These are phyloP conservation scores for Suaeda aralocaspica DNA, from an alignment of 148 eudicot genomes.

Conservation along the genomic window DNA sequence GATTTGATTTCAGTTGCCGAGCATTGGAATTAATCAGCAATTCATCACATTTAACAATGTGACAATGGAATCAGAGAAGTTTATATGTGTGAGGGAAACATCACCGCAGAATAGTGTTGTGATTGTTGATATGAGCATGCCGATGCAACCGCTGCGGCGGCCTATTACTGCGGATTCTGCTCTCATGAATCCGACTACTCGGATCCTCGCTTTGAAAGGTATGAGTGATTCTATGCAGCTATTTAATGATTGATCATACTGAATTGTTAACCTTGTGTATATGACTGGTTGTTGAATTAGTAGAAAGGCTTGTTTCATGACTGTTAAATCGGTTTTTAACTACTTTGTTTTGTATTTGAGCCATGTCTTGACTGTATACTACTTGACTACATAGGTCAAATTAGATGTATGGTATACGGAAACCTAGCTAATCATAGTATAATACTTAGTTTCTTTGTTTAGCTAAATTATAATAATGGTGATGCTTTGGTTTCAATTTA, in stretches of 20 bases:
- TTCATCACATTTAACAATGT: conserved; percentile 95
- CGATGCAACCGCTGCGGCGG: conserved; percentile 88
- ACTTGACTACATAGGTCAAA: too few relatives aligned
- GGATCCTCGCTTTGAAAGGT: conserved; percentile 94
- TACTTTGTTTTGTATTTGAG: too few relatives aligned
- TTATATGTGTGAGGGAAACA: conserved; percentile 90
- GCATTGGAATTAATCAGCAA: conserved; percentile 88
- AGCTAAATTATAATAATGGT: background rate
- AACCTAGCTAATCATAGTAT: background rate
- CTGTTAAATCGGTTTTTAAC: too few relatives aligned
- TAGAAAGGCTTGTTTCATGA: too few relatives aligned
- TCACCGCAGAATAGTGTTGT: conserved; percentile 96
- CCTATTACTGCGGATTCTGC: conserved; percentile 98
- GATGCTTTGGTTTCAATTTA: background rate
- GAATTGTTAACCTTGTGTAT: background rate
- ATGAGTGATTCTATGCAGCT: conserved; percentile 1
- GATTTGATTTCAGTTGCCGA: conserved; percentile 59
- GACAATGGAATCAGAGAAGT: conserved; percentile 98
- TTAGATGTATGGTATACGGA: background rate
- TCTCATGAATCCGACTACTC: conserved; percentile 84
- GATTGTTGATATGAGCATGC: conserved; percentile 95
- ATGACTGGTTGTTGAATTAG: background rate
- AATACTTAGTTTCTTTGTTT: background rate
- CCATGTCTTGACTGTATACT: too few relatives aligned
- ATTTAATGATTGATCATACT: background rate